Evolutionary conservation across 352 stramenopile species (phyloP).

Genomic region (Globisporangium spiculum): DNA sequence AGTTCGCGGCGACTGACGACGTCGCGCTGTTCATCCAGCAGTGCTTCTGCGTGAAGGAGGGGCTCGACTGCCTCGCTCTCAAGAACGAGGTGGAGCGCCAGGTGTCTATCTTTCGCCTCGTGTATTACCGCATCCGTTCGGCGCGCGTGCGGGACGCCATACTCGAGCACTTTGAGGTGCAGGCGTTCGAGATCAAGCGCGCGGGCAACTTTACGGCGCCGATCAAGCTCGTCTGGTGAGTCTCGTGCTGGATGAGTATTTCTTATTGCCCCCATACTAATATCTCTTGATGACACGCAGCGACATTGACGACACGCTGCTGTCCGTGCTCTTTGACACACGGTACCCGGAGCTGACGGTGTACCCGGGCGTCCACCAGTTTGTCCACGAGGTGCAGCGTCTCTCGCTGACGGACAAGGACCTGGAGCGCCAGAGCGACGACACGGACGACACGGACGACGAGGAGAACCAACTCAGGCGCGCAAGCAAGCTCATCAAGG

Average conservation of each 20-base stretch:
- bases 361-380: constrained; percentile 81
- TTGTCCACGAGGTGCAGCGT: constrained; percentile 68
- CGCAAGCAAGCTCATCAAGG: constrained; percentile 2
- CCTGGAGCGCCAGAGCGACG: constrained; percentile 16
- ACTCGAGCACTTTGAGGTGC: constrained; percentile 59
- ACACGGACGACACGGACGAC: constrained; percentile 21
- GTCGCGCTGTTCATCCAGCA: constrained; percentile 54
- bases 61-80: constrained; percentile 42
- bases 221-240: constrained; percentile 71
- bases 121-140: constrained; percentile 61
- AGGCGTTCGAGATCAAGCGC: constrained; percentile 32
- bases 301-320: constrained; percentile 82
- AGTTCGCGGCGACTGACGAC: constrained; percentile 41
- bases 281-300: constrained; percentile 19
- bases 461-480: constrained; percentile 11
- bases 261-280: neutral
- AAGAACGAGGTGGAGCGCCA: constrained; percentile 71
- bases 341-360: constrained; percentile 80
- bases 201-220: constrained; percentile 39
- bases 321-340: constrained; percentile 74
- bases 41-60: constrained; percentile 50
- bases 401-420: constrained; percentile 25
- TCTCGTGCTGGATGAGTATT: neutral
- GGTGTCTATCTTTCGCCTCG: constrained; percentile 64
- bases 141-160: constrained; percentile 45